Evolutionary conservation across 305 asterid species (phyloP), one percentile per base, ranked within the genome.

Genomic region (Petunia hybrid): DNA sequence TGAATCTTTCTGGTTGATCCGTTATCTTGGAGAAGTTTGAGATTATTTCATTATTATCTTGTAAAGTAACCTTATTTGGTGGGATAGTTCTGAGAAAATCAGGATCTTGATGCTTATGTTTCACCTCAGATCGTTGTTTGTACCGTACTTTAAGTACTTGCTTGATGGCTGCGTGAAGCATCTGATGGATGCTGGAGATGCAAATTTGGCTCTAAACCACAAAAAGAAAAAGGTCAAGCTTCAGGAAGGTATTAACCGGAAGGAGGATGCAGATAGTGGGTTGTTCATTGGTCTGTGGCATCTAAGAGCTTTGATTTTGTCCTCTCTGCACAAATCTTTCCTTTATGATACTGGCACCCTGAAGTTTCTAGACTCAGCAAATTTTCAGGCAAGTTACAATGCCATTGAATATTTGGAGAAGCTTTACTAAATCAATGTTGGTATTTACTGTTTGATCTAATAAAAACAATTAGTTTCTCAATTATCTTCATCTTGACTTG

Each of bases 111-210:
- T 73, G 22, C 51, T 48, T 73, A 36, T 51, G 78, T 73, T 73
- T 73, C 62, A 12, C 78, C 46, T 73, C 94, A 96, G 99, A 85
- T 96, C 97, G 1, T 86, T 96, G 65, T 96, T 93, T 83, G 92
- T 94, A 48, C 98, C 98, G 10, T 92, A 92, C 91, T 94, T 94
- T 92, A 94, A 96, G 89, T 87, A 90, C 86, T 81, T 96, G 86
- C 86, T 92, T 79, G 94, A 92, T 85, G 97, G 97, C 74, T 92
- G 94, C 81, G 93, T 91, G 77, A 88, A 81, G 51, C 89, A 87
- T 88, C 97, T 96, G 65, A 87, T 82, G 67, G 89, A 81, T 64
- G 76, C 83, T 53, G 93, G 84, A 80, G 90, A 80, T 67, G 78
- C 74, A n/a, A 81, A 76, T 69, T 64, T 81, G 42, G 85, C 85